These are phyloP conservation scores for Ceratocystis destructans DNA, from an alignment of 2,329 filamentous ascomycete species.

Conservation along the genomic window DNA sequence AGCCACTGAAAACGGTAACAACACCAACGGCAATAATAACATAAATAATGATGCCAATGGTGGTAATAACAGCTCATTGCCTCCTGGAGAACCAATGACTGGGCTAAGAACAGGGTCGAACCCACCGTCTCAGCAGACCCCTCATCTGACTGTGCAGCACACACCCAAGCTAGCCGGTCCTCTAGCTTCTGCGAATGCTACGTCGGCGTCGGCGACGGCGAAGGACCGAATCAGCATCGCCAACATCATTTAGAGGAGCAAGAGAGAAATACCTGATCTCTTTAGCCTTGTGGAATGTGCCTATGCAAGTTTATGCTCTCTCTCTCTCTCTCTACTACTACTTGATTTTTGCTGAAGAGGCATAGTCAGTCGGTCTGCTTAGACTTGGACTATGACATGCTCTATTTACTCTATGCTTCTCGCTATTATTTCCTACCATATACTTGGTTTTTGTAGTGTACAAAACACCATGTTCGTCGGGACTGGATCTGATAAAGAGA, in stretches of 20 bases:
- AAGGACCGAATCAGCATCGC: slow-evolving; percentile 31
- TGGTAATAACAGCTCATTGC: neutral
- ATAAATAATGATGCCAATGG: slow-evolving; percentile 1
- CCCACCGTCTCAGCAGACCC: slow-evolving; percentile 20
- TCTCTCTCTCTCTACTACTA: too few relatives aligned
- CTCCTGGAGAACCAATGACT: neutral
- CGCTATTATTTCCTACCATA: neutral
- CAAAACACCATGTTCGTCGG: neutral
- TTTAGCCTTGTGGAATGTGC: neutral
- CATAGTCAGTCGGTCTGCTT: too few relatives aligned
- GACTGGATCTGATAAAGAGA: too few relatives aligned
- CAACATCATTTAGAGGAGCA: slow-evolving; percentile 31
- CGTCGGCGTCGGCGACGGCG: slow-evolving; percentile 18
- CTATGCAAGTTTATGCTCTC: neutral
- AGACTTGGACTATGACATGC: neutral
- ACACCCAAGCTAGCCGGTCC: neutral
- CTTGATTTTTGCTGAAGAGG: neutral
- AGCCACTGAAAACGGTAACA: neutral
- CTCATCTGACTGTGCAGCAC: slow-evolving; percentile 19
- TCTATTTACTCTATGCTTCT: neutral
- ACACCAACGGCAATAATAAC: slow-evolving; percentile 1
- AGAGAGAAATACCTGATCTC: neutral
- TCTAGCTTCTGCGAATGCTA: too few relatives aligned
- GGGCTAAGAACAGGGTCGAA: slow-evolving; percentile 1
- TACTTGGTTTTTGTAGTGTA: neutral